These are phyloP conservation scores for Psidium guajava DNA, from an alignment of 345 rosid genomes.

Conservation along the genomic window DNA sequence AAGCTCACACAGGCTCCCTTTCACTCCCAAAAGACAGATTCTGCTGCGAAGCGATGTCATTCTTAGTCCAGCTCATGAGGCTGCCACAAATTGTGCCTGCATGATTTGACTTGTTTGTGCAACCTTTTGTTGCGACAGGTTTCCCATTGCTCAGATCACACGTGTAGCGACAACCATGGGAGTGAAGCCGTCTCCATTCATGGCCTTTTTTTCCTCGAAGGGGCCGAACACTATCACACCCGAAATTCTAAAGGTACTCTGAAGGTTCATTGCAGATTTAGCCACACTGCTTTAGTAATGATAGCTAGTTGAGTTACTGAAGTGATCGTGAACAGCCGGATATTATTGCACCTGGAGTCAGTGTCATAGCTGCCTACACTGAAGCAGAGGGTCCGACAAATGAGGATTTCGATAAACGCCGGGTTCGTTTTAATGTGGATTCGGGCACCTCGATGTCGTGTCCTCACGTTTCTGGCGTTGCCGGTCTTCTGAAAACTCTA, in stretches of 20 bases:
- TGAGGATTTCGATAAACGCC: constrained; percentile 34
- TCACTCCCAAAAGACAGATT: background rate
- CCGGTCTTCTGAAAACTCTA: constrained; percentile 61
- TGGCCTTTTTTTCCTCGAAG: constrained; percentile 72
- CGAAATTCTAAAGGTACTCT: constrained; percentile 47
- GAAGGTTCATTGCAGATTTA: background rate
- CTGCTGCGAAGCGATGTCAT: background rate
- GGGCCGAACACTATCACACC: constrained; percentile 63
- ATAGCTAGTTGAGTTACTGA: background rate
- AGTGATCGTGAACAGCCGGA: constrained; percentile 35
- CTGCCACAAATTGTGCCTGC: background rate
- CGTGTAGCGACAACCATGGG: constrained; percentile 23
- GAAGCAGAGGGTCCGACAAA: constrained; percentile 47
- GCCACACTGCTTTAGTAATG: background rate
- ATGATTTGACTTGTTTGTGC: background rate
- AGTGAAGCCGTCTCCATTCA: constrained; percentile 48
- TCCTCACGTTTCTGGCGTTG: constrained; percentile 76
- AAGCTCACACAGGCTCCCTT: background rate
- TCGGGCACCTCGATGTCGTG: constrained; percentile 92
- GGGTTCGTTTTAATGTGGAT: constrained; percentile 31
- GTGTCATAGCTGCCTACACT: constrained; percentile 64
- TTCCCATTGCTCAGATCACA: constrained; percentile 46
- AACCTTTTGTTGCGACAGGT: constrained; percentile 7
- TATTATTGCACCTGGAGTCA: constrained; percentile 80
- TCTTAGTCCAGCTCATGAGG: background rate